Base-by-base conservation (phyloP, 1,284 basidiomycete genomes). In the Sanghuangporus weigelae region DNA sequence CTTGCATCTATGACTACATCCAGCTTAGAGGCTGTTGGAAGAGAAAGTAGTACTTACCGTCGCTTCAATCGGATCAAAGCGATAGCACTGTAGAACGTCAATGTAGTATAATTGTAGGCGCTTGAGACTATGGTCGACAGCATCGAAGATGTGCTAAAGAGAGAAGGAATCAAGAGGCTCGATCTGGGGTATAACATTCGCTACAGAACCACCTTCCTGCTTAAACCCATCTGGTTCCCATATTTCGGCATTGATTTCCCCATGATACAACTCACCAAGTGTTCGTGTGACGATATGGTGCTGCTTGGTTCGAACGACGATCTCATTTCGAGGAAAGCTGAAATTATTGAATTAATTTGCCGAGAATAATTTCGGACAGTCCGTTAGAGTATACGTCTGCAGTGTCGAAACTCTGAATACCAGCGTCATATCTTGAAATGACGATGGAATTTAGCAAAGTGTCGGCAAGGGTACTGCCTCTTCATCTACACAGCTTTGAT, bases 341-440 rank as follows among this genome's bases (percentile, higher is more conserved):
- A 84, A 84, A 79, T 67, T 87, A 70, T 69, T 88, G 89, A 74
- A 95, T 88, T 1, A 89, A 92, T 67, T 89, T 88, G 5, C 93
- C 92, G 42, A 94, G 79, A 66, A 92, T 84, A 35, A 82, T 71
- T 73, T 95, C 93, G 0, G 85, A 88, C n/a, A 79, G 73, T 6
- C 90, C 91, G 67, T 87, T 85, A 1, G 84, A 86, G 71, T 93
- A 92, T 2, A 77, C 74, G 64, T 80, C 75, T 40, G 78, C 78
- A 0, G 79, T 79, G 66, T 79, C 79, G 60, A 78, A 79, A 0
- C 78, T 78, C 70, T 78, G 74, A 66, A 80, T 77, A 23, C 79
- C 78, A 35, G 69, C 68, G 16, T 75, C 73, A 60, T 70, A 74
- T 4, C 69, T 71, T 60, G 39, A 10, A 59, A n/a, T 7, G 35